A percentile compares a stretch with the other conserved stretches of the same genome.
Conservation (phyloP, 1,284 basidiomycete genomes). For the Cystobasidium pallidum region DNA sequence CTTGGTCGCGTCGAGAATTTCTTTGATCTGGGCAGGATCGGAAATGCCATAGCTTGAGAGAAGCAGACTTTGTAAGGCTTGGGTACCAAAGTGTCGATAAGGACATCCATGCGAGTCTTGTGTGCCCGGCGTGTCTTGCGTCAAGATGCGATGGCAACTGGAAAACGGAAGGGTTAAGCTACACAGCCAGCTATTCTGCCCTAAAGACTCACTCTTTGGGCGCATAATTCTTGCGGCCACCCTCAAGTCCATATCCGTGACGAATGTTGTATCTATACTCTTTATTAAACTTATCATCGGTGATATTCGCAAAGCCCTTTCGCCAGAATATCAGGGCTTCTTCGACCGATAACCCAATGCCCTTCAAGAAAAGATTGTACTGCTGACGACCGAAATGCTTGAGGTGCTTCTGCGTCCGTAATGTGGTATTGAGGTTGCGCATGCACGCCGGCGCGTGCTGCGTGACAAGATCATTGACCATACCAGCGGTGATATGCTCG, state of each 20-base stretch:
- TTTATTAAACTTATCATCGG: slow-evolving; percentile 97
- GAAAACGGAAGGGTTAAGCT: slow-evolving; percentile 1
- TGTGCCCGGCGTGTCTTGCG: slow-evolving; percentile 71
- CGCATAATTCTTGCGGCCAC: slow-evolving; percentile 89
- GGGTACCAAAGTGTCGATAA: slow-evolving; percentile 84
- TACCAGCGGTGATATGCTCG: slow-evolving; percentile 81
- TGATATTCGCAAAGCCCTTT: slow-evolving; percentile 73
- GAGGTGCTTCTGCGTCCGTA: slow-evolving; percentile 79
- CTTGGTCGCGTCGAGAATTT: slow-evolving; percentile 83
- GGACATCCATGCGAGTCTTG: slow-evolving; percentile 89
- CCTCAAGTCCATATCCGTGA: slow-evolving; percentile 92
- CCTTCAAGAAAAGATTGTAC: slow-evolving; percentile 95
- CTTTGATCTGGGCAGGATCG: slow-evolving; percentile 74
- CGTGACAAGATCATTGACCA: slow-evolving; percentile 84
- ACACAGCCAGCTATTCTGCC: background rate
- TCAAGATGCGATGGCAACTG: slow-evolving; percentile 90
- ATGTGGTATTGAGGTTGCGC: slow-evolving; percentile 81
- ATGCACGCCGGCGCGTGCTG: slow-evolving; percentile 96
- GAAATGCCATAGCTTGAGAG: slow-evolving; percentile 70
- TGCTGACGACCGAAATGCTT: slow-evolving; percentile 92
- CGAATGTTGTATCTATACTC: slow-evolving; percentile 97
- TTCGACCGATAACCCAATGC: slow-evolving; percentile 89
- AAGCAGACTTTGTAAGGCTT: slow-evolving; percentile 80
- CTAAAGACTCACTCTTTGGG: slow-evolving; percentile 73
- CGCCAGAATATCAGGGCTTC: slow-evolving; percentile 95